These are phyloP conservation scores for Fagopyrum esculentum DNA, from an alignment of 148 eudicot species.

Conservation along the genomic window DNA sequence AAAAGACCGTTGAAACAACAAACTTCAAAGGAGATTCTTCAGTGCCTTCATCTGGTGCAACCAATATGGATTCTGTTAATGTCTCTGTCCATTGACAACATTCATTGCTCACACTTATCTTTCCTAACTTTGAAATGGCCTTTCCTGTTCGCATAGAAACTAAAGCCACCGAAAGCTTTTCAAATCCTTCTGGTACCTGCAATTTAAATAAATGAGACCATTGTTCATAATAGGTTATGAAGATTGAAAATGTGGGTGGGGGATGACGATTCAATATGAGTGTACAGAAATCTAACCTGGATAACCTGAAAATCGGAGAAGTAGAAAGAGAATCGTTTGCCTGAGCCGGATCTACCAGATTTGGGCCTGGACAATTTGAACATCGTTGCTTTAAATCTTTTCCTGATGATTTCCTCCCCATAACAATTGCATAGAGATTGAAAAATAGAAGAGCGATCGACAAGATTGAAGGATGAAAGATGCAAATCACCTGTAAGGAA, in stretches of 20 bases:
- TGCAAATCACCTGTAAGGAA: neutral
- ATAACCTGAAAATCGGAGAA: conserved; percentile 64
- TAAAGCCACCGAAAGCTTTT: conserved; percentile 48
- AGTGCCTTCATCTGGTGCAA: conserved; percentile 34
- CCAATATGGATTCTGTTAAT: conserved; percentile 37
- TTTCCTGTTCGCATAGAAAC: conserved; percentile 56
- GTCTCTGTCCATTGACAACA: conserved; percentile 63
- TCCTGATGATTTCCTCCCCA: neutral
- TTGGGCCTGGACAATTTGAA: conserved; percentile 54
- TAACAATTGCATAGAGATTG: neutral
- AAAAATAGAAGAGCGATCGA: neutral
- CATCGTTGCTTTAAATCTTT: conserved; percentile 22
- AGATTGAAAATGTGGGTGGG: neutral
- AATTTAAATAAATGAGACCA: neutral
- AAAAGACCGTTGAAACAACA: conserved; percentile 52
- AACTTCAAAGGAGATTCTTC: conserved; percentile 42
- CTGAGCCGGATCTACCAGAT: conserved; percentile 20
- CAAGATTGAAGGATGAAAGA: neutral
- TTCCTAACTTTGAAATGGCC: conserved; percentile 45
- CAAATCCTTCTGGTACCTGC: conserved; percentile 86
- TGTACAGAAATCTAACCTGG: conserved; percentile 33
- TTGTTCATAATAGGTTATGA: neutral
- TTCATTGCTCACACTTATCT: conserved; percentile 47
- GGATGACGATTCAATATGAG: too few relatives aligned
- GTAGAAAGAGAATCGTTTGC: conserved; percentile 48